Conservation (phyloP, 2,329 filamentous ascomycete species). For the Colletotrichum karsti region DNA sequence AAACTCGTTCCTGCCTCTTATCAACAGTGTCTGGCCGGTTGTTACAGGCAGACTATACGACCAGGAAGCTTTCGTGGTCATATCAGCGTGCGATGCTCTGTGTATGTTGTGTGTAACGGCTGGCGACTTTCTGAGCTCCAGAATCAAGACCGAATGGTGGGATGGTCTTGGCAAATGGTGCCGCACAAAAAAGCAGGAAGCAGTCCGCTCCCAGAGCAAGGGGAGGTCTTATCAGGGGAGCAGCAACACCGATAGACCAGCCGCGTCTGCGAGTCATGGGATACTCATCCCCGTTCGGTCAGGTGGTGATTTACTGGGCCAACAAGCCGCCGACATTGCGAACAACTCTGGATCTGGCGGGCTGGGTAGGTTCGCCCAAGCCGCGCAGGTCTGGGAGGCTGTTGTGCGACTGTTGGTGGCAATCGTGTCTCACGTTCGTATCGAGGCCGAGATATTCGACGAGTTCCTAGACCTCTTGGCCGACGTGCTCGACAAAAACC, state of each 20-base stretch:
- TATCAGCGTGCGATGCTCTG: conserved; percentile 76
- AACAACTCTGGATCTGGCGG: conserved; percentile 38
- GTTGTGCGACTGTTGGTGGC: conserved; percentile 65
- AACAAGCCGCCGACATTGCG: conserved; percentile 14
- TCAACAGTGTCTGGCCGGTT: conserved; percentile 92
- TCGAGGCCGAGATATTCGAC: conserved; percentile 78
- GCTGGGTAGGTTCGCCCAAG: conserved; percentile 68
- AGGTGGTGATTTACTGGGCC: conserved; percentile 33
- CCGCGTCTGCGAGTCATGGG: neutral
- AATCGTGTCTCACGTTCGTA: conserved; percentile 67
- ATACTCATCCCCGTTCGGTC: conserved; percentile 38
- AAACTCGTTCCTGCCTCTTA: conserved; percentile 84
- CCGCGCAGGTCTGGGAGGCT: conserved; percentile 71
- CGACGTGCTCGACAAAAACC: conserved; percentile 55
- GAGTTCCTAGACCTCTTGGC: conserved; percentile 72
- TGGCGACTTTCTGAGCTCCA: conserved; percentile 81
- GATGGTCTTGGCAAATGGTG: conserved; percentile 61
- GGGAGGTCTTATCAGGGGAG: neutral
- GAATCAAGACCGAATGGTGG: conserved; percentile 79
- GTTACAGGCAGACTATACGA: conserved; percentile 75
- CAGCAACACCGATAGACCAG: neutral
- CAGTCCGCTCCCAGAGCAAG: conserved; percentile 22
- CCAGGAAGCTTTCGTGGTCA: conserved; percentile 71
- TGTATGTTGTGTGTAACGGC: conserved; percentile 74
- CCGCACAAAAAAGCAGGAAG: conserved; percentile 50